A percentile compares a stretch with the other conserved stretches of the same genome.
Conservation (phyloP, 1,139 yeast genomes). For the Yamadazyma spencermartinsiae region DNA sequence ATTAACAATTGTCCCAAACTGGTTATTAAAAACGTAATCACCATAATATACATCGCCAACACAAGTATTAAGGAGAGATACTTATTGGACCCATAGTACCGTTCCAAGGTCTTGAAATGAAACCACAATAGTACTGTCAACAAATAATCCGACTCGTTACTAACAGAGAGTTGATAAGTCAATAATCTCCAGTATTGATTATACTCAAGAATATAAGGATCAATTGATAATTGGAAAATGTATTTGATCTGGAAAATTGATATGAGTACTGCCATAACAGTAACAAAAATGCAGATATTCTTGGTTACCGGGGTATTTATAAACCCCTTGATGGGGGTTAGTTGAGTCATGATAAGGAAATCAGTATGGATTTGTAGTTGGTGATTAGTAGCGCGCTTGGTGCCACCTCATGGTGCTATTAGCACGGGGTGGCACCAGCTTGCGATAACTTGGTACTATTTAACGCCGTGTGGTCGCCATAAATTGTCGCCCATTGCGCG, state of each 20-base stretch:
- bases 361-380: no score
- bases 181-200: conserved; percentile 68
- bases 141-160: conserved; percentile 67
- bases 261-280: conserved; percentile 50
- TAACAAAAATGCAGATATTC: conserved; percentile 38
- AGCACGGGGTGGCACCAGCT: no score
- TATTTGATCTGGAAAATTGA: conserved; percentile 61
- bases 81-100: conserved; percentile 63
- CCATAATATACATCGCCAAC: conserved; percentile 36
- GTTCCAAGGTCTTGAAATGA: conserved; percentile 61
- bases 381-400: not conserved
- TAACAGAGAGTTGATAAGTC: conserved; percentile 55
- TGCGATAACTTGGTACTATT: no score
- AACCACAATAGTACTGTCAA: conserved; percentile 54
- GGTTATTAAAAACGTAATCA: conserved; percentile 35
- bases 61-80: conserved; percentile 42
- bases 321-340: conserved; percentile 56
- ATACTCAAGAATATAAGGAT: conserved; percentile 62
- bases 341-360: conserved; percentile 26
- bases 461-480: no score
- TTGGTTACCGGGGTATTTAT: conserved; percentile 59
- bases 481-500: no score
- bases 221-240: conserved; percentile 50
- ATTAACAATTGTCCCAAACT: conserved; percentile 37
- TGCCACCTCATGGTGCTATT: no score